Conservation (phyloP, 208 protist genomes). For the Herpetomonas samuelpessoai region DNA sequence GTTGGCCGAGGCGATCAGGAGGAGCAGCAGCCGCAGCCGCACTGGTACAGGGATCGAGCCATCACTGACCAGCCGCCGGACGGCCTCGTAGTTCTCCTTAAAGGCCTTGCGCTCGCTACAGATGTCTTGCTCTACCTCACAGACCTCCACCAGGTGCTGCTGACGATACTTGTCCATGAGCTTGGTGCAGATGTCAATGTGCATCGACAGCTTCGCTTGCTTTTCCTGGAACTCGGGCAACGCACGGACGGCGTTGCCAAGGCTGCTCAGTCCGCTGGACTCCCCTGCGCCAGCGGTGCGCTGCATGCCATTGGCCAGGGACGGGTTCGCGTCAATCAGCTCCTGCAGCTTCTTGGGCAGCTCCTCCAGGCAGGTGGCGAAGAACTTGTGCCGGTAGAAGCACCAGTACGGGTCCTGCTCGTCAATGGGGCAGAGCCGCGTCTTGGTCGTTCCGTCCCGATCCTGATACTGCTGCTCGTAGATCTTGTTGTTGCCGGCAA, state of each 20-base stretch:
- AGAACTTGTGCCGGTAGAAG: conserved; percentile 65
- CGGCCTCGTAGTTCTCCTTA: conserved; percentile 47
- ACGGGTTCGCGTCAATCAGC: conserved; percentile 54
- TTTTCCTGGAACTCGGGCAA: conserved; percentile 72
- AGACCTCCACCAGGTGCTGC: conserved; percentile 48
- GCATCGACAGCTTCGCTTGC: conserved; percentile 69
- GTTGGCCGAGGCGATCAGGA: conserved; percentile 41
- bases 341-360: conserved; percentile 56
- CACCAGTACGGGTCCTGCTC: conserved; percentile 77
- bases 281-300: conserved; percentile 6
- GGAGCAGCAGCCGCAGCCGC: conserved; percentile 53
- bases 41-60: conserved; percentile 39
- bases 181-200: conserved; percentile 82
- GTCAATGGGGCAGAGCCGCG: conserved; percentile 47
- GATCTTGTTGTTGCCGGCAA: conserved; percentile 33
- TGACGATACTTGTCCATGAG: conserved; percentile 61
- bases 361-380: conserved; percentile 51
- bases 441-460: conserved; percentile 30
- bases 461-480: conserved; percentile 60
- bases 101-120: conserved; percentile 37
- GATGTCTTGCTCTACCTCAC: conserved; percentile 73
- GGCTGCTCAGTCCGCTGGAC: conserved; percentile 25
- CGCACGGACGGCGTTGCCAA: conserved; percentile 57
- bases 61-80: conserved; percentile 37
- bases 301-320: conserved; percentile 36